Base-by-base conservation (phyloP, 139 green algal genomes). In the Chlamydomonas eustigma region DNA sequence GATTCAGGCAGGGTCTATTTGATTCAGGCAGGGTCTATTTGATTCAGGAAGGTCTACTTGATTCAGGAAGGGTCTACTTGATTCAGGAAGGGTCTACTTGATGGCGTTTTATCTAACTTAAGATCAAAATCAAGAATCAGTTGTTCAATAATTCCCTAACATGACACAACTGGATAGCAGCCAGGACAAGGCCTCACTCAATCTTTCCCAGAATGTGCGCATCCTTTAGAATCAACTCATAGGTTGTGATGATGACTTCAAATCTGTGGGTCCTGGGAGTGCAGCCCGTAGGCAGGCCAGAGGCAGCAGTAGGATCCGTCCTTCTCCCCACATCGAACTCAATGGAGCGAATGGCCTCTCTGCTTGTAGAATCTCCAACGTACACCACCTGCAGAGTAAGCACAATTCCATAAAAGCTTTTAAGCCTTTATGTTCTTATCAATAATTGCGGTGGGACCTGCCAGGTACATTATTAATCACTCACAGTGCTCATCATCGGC, bases 201-300 rank as follows among this genome's bases (percentile, higher is more conserved):
- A 77, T 71, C 1, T 5, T 2, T 33, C 33, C 34, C 74, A 91
- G 88, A n/a, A 86, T 77, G 28, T 73, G 76, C 0, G 87, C 82
- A 76, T 98, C 93, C 80, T 97, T 96, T 22, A 97, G 80, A 44
- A 96, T 89, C 50, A 97, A 86, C 81, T 98, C 93, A 77, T 94
- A 97, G 1, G 93, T 98, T 31, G 93, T 98, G 76, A 98, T 89
- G 37, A 94, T 76, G 22, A 86, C 87, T 79, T 97, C 87, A 64
- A 94, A 94, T 71, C 86, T 80, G 37, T 67, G 76, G 50, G 25
- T 36, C 50, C 67, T 51, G 1, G 38, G 70, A 64, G 32, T 34
- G 65, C 8, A 39, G 3, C 65, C 28, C 6, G 28, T 18, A 5
- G 58, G 28, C 28, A 6, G 6, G 58, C 18, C 58, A n/a, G 58